Base-by-base conservation (phyloP, 257 asterid species). In the Fraxinus americana region DNA sequence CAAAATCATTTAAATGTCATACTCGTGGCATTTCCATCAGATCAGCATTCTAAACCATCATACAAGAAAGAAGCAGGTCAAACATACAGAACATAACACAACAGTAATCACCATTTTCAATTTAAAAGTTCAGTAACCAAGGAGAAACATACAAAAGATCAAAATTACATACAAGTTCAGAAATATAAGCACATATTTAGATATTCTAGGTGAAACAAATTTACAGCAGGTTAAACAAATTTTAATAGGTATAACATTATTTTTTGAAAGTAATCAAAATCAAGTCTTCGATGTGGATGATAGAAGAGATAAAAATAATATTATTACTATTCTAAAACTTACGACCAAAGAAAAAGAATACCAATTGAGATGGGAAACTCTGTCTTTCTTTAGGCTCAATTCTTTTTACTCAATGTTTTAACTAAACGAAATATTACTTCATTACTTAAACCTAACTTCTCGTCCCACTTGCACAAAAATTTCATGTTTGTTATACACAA, bases 1-100 rank as follows among this genome's bases (percentile, higher is more conserved):
- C 84, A 72, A 79, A 84, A 78, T 75, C 89, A 87, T 82, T 83
- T 81, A 52, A 79, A 68, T 70, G 73, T 79, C 78, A 79, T 38
- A 70, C 83, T 19, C 27, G 12, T 75, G 23, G 79, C 68, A 70
- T 30, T 71, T 65, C 67, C 21, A 74, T 73, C 68, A 7, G 57
- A 76, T 71, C 27, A 61, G 71, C 72, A 71, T 78, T 83, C 81
- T 19, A 82, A 77, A 81, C 76, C 48, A 35, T 57, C 57, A 38
- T 27, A 39, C 54, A 19, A 25, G 2, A n/a, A 63, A 63, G 69
- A 16, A n/a, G 7, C 17, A 0, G 8, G 52, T 13, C 21, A 38
- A 35, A 23, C 43, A 71, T 17, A 70, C 43, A 71, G 78, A 78
- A 52, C 23, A 38, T 45, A 25, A 63, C 35, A 63, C 74, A 65